These are phyloP conservation scores for Poa annua DNA, from an alignment of 176 grass and related monocot species.

Conservation along the genomic window DNA sequence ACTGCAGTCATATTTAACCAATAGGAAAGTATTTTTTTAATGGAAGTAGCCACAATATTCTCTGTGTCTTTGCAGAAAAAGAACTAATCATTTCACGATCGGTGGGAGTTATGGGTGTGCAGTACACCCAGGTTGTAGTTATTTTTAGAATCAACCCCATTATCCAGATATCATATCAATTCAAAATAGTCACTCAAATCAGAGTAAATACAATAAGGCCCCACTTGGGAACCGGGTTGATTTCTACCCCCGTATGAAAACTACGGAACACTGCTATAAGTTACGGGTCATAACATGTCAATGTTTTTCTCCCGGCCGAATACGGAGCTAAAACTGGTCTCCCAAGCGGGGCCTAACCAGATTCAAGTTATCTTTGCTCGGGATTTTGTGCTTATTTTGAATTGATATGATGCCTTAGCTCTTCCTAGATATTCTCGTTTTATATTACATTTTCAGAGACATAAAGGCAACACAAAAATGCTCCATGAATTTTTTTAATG, in stretches of 20 bases:
- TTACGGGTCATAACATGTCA: too few species aligned
- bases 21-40: not conserved
- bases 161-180: not conserved
- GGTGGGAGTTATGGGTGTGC: not conserved
- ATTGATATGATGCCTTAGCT: not conserved
- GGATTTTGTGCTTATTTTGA: slow-evolving; percentile 7
- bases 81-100: slow-evolving; percentile 12
- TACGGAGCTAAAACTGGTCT: too few species aligned
- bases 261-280: too few species aligned
- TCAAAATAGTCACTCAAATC: not conserved
- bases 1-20: not conserved
- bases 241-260: too few species aligned
- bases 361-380: not conserved
- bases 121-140: not conserved
- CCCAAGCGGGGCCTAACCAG: too few species aligned
- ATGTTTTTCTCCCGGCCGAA: too few species aligned
- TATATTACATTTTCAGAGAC: slow-evolving; percentile 14
- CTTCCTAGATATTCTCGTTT: slow-evolving; percentile 4
- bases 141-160: not conserved
- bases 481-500: slow-evolving; percentile 6
- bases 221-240: too few species aligned
- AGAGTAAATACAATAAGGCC: not conserved
- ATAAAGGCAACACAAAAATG: not conserved
- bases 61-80: slow-evolving; percentile 9
- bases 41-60: not conserved